Evolutionary conservation across 108 stramenopile species (phyloP), one percentile per base, ranked within the genome.

Genomic region (Fragilariopsis cylindrus): DNA sequence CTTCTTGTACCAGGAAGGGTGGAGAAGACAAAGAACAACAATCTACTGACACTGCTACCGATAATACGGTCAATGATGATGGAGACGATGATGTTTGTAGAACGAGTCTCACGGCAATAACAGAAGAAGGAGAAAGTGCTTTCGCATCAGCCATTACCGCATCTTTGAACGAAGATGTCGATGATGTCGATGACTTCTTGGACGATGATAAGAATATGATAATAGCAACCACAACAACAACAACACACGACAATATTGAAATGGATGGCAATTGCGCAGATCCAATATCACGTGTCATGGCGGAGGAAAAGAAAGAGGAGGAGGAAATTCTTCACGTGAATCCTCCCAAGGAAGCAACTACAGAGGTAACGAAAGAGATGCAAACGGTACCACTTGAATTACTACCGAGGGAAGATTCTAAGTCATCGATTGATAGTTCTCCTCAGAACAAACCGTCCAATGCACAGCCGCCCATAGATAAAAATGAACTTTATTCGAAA

Each of bases 111-210:
- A 68, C 48, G 39, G 67, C 67, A 30, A 68, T 68, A 12, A 49
- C 48, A 11, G 67, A 68, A 50, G 67, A 68, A 39, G 67, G 67
- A 5, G 67, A 68, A 68, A 68, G 67, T 50, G 67, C 48, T 21
- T 50, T 68, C 40, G 52, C 52, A 15, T 53, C 15, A 30, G 30
- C 30, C 30, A 30, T 30, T 30, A 30, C 30, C 30, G 30, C 30
- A 30, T 30, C 30, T 30, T 30, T 30, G 30, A 30, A 30, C 30
- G 30, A 52, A 52, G 12, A 52, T 52, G 13, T 52, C 50, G 50
- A 52, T 13, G 50, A 52, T 52, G 13, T 13, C 12, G 50, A 52
- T 52, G 50, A 52, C 9, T 52, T 52, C 12, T 52, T 30, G 30
- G 30, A 30, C 30, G 30, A 30, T 30, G 30, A 30, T 2, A 30